phyloP scores from a whole-genome alignment of 116 monocot species.

The Trichopus zeylanicus region DNA sequence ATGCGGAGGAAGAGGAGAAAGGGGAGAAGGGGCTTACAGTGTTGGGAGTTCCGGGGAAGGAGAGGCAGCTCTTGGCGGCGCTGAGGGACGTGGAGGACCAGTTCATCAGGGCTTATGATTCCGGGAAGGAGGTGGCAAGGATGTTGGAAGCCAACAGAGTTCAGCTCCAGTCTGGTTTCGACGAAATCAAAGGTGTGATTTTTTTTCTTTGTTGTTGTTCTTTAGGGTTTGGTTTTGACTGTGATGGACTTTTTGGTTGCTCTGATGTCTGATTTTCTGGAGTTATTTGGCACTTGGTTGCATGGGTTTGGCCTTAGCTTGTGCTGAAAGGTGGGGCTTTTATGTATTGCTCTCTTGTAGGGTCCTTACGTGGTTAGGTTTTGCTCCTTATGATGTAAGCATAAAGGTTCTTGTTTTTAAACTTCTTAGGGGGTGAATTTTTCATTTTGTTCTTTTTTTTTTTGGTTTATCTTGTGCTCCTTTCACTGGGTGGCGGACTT shows the following conservation, averaged over 20 bases:
- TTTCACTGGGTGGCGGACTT: too few relatives aligned
- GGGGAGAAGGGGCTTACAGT: slow-evolving; percentile 34
- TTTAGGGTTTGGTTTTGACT: not conserved
- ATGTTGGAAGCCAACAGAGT: slow-evolving; percentile 71
- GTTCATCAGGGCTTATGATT: slow-evolving; percentile 75
- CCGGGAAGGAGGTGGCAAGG: slow-evolving; percentile 70
- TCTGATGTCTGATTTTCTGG: not conserved
- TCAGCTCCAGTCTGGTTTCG: slow-evolving; percentile 25
- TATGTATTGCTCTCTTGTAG: too few relatives aligned
- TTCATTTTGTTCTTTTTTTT: too few relatives aligned
- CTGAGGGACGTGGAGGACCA: slow-evolving; percentile 76
- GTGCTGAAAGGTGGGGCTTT: too few relatives aligned
- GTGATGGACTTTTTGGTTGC: too few relatives aligned
- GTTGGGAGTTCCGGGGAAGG: slow-evolving; percentile 26
- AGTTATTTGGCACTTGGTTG: not conserved
- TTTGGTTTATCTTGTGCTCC: too few relatives aligned
- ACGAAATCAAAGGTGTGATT: slow-evolving; percentile 62
- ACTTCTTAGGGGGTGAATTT: too few relatives aligned
- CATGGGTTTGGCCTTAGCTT: not conserved
- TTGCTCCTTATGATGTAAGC: too few relatives aligned
- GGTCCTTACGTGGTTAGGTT: too few relatives aligned
- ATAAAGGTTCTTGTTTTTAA: too few relatives aligned
- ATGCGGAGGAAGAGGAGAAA: not conserved
- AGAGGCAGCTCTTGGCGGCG: slow-evolving; percentile 80
- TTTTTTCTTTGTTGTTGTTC: slow-evolving; percentile 7